Percentiles rank a stretch among this genome's conserved stretches.
phyloP scores from a whole-genome alignment of 768 basidiomycete genomes.

The Clavulina sp. region DNA sequence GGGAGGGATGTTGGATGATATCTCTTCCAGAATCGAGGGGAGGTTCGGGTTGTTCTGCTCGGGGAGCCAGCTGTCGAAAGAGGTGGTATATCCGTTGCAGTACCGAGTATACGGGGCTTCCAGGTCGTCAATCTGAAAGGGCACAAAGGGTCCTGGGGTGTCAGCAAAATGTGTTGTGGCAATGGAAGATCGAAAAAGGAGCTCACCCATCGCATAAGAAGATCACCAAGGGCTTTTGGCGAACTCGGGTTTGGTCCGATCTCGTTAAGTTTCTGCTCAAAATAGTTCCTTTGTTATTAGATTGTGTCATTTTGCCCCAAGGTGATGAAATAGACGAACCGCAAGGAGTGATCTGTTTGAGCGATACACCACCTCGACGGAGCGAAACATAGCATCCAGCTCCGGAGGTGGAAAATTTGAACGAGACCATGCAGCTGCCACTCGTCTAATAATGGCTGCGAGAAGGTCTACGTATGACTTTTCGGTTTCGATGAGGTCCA shows the following conservation, averaged over 20 bases:
- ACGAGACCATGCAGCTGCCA: constrained; percentile 95
- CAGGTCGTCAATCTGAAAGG: constrained; percentile 71
- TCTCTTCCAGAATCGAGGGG: constrained; percentile 41
- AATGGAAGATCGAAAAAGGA: not conserved
- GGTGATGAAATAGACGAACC: constrained; percentile 27
- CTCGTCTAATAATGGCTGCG: constrained; percentile 85
- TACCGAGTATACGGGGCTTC: constrained; percentile 75
- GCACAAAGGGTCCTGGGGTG: no score
- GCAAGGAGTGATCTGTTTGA: constrained; percentile 67
- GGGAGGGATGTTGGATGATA: constrained; percentile 50
- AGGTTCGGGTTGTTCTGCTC: constrained; percentile 64
- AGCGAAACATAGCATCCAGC: constrained; percentile 86
- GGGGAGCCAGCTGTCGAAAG: constrained; percentile 73
- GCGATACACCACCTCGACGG: constrained; percentile 82
- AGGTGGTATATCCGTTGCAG: constrained; percentile 46
- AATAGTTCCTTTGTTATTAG: not conserved
- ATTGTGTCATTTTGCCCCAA: not conserved
- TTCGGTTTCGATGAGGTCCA: constrained; percentile 89
- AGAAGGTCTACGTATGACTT: constrained; percentile 81
- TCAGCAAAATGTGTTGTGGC: no score
- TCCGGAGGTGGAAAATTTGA: constrained; percentile 84
- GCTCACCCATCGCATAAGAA: constrained; percentile 93
- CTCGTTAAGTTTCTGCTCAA: constrained; percentile 69
- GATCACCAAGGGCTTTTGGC: constrained; percentile 84
- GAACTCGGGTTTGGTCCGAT: constrained; percentile 85